phyloP scores from a whole-genome alignment of 257 asterid species.

The Oldenlandia corymbosa region DNA sequence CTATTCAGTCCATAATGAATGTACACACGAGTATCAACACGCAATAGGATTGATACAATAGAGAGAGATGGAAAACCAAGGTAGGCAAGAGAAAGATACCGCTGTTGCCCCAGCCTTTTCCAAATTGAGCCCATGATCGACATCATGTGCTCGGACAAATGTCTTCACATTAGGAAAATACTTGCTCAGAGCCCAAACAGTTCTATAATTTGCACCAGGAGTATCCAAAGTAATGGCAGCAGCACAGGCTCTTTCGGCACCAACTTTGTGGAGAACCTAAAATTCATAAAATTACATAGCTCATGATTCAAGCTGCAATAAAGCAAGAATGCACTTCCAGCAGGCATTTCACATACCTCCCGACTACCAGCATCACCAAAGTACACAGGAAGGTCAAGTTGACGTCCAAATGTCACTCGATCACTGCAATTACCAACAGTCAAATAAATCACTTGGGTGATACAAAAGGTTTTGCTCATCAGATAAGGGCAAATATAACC shows the following conservation, averaged over 20 bases:
- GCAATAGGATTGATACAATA: background rate
- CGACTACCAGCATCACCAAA: conserved; percentile 99
- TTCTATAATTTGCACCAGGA: conserved; percentile 98
- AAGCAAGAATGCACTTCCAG: conserved; percentile 9
- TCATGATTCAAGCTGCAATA: conserved; percentile 13
- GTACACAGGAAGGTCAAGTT: conserved; percentile 98
- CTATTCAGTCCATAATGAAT: too few relatives aligned
- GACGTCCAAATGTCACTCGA: conserved; percentile 92
- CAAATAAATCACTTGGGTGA: conserved; percentile 7
- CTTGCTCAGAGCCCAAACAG: conserved; percentile 99
- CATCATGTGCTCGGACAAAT: conserved; percentile 98
- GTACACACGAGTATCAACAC: background rate
- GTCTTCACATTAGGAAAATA: conserved; percentile 92
- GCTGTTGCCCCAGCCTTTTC: conserved; percentile 99
- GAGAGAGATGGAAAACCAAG: background rate
- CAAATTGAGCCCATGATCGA: conserved; percentile 92
- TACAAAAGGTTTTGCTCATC: background rate
- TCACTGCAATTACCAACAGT: conserved; percentile 51
- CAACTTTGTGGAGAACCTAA: conserved; percentile 97
- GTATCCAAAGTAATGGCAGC: conserved; percentile 95
- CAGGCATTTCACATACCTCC: conserved; percentile 48
- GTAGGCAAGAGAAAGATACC: conserved; percentile 39
- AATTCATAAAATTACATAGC: conserved; percentile 14
- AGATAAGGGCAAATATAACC: background rate
- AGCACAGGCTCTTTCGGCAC: conserved; percentile 98